Base-by-base conservation (phyloP, 2,329 filamentous ascomycete species). In the Alternaria brassicae region DNA sequence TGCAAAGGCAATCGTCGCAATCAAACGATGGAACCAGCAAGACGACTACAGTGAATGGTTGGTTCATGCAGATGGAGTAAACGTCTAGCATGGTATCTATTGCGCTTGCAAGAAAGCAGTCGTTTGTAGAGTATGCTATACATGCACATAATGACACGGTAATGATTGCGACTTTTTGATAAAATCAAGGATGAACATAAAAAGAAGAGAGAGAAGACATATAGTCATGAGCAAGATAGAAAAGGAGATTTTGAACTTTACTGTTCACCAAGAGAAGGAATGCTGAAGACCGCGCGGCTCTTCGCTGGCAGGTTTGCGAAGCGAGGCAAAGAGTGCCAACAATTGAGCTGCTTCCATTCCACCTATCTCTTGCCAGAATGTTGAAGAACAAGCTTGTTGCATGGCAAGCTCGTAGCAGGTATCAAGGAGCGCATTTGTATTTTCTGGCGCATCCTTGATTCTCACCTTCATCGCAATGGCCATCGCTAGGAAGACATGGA, bases 401-500 rank as follows among this genome's bases (percentile, higher is more conserved):
- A 77, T 75, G 1, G 75, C 73, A 0, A 77, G 66, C 10, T 74
- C 72, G 32, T 77, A 77, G 61, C 75, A 77, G 0, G 69, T 72
- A 39, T 77, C 71, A 10, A 77, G 72, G 10, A 77, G 56, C 0
- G 73, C 63, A 37, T 76, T 77, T 6, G 73, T 73, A 25, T 56
- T 66, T 54, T 76, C 74, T 0, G 65, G 60, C 12, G 65, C 63
- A 40, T 73, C 71, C 25, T 65, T 68, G 47, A 75, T 74, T 3
- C 75, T 60, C 12, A 76, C 44, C 45, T 77, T 77, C 74, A 77
- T 76, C 3, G 73, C 73, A 23, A 75, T 67, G 0, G 75, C 73
- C 75, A 77, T 77, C 9, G 73, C 72, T 36, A 77, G 64, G 52
- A 77, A 77, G 12, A 77, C 73, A 37, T 76, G 74, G 44, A 76